Percentiles rank a stretch among this genome's conserved stretches.
Conservation (phyloP, 352 stramenopile genomes). For the Phytophthora pistaciae region DNA sequence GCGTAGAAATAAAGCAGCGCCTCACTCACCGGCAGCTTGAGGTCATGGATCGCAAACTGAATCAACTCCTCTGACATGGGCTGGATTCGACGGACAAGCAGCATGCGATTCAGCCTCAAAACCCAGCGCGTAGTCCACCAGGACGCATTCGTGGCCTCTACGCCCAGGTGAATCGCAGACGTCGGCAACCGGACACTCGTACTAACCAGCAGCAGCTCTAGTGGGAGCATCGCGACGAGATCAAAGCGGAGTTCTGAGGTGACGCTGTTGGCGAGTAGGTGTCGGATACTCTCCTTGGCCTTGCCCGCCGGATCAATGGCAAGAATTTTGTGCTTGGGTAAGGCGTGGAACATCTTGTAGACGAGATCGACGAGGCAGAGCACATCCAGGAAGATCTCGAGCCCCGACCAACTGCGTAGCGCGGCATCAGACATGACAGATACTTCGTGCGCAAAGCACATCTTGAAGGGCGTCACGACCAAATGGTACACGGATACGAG, state of each 20-base stretch:
- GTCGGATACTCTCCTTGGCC: neutral
- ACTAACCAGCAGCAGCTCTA: slow-evolving; percentile 47
- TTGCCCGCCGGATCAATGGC: neutral
- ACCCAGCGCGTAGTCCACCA: slow-evolving; percentile 51
- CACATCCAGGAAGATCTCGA: slow-evolving; percentile 57
- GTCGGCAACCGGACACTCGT: slow-evolving; percentile 5
- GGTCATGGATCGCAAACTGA: slow-evolving; percentile 64
- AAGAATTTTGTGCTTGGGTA: neutral
- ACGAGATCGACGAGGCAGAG: slow-evolving; percentile 50
- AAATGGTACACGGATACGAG: slow-evolving; percentile 36
- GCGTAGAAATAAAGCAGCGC: slow-evolving; percentile 51
- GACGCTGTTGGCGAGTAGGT: neutral
- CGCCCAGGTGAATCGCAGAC: neutral
- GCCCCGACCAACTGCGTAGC: slow-evolving; percentile 42
- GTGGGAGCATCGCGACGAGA: slow-evolving; percentile 44
- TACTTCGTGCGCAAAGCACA: slow-evolving; percentile 59
- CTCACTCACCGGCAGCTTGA: slow-evolving; percentile 54
- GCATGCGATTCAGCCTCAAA: slow-evolving; percentile 59
- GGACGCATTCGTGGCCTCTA: slow-evolving; percentile 3
- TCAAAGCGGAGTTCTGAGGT: slow-evolving; percentile 47
- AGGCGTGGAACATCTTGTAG: slow-evolving; percentile 16
- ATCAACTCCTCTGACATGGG: slow-evolving; percentile 54
- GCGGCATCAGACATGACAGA: slow-evolving; percentile 10
- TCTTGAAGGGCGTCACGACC: slow-evolving; percentile 45
- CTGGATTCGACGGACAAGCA: slow-evolving; percentile 46